These are phyloP conservation scores for Porcisia deanei DNA, from an alignment of 208 protist genomes.

Conservation along the genomic window DNA sequence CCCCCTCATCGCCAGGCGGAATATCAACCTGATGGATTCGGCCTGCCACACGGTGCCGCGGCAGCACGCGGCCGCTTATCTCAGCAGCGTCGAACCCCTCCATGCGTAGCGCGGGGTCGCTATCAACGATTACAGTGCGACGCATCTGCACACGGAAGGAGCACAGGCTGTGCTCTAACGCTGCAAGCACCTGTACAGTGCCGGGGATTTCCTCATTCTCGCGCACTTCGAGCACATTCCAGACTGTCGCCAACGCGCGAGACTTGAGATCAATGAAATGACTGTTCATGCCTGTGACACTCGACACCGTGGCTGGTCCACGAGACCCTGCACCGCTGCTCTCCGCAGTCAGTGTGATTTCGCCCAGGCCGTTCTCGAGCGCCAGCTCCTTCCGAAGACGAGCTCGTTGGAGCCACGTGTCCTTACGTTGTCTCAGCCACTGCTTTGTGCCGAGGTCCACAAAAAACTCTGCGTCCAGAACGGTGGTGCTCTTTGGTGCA, in stretches of 20 bases:
- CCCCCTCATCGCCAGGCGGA: constrained; percentile 56
- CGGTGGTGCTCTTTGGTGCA: constrained; percentile 52
- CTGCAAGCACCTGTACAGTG: constrained; percentile 63
- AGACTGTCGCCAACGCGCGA: constrained; percentile 63
- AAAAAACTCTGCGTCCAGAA: constrained; percentile 82
- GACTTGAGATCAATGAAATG: constrained; percentile 87
- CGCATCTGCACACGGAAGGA: constrained; percentile 73
- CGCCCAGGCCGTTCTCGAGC: constrained; percentile 21
- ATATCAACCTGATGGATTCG: constrained; percentile 61
- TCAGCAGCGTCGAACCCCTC: constrained; percentile 23
- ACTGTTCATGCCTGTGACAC: constrained; percentile 27
- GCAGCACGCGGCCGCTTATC: constrained; percentile 58
- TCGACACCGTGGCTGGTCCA: not conserved
- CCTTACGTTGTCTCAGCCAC: constrained; percentile 60
- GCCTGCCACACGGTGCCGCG: constrained; percentile 40
- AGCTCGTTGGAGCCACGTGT: constrained; percentile 76
- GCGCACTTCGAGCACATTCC: constrained; percentile 85
- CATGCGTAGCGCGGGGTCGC: constrained; percentile 27
- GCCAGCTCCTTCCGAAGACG: constrained; percentile 75
- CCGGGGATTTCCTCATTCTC: constrained; percentile 48
- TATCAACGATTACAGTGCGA: constrained; percentile 68
- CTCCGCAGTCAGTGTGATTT: constrained; percentile 3
- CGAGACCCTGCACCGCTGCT: not conserved
- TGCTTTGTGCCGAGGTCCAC: constrained; percentile 24
- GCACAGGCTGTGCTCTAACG: constrained; percentile 59